Evolutionary conservation across 306 rosid species (phyloP), one percentile per base, ranked within the genome.

Genomic region (Rosa chinensis): DNA sequence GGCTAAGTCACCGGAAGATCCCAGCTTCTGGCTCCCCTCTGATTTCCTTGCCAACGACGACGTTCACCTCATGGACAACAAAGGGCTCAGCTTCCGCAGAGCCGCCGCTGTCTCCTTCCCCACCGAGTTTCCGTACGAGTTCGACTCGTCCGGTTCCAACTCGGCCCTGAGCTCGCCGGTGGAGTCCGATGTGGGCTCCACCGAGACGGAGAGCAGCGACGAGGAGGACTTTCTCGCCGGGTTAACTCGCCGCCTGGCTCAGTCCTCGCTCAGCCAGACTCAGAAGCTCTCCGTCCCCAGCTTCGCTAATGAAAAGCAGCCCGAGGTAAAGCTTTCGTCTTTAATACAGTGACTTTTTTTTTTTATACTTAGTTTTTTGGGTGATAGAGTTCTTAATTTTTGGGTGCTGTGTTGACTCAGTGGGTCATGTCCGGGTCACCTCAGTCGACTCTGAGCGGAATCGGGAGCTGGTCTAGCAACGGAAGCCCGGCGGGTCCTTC

Each of bases 41-140:
- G 79, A 86, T 63, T 79, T 86, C 49, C 78, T 83, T 1, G 5
- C 80, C 8, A 80, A 73, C 58, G 79, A 70, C 35, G 72, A 79
- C 74, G 64, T 74, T 8, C 45, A 39, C 9, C 3, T 72, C 75
- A 32, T 80, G 73, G 88, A 16, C 81, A 64, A 68, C 13, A 69
- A 64, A 52, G 78, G 76, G 0, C 64, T 11, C 52, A 71, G 11
- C 45, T 52, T 53, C 48, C 48, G 48, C 9, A 44, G 48, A 44
- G 8, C 79, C 70, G 47, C 37, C 42, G 23, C 52, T 1, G 28
- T 10, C 32, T 11, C 6, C 5, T 90, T 88, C 82, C 97, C 94
- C 7, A 53, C 89, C 17, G 91, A 93, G 83, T 93, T 91, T 59
- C 97, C 98, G 1, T 91, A 84, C 85, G 93, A 93, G 86, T 86